Percentiles rank a stretch among this genome's conserved stretches.
These are phyloP conservation scores for cucumber (Cucumis sativus) DNA, from an alignment of 306 rosid genomes.

Conservation along the genomic window DNA sequence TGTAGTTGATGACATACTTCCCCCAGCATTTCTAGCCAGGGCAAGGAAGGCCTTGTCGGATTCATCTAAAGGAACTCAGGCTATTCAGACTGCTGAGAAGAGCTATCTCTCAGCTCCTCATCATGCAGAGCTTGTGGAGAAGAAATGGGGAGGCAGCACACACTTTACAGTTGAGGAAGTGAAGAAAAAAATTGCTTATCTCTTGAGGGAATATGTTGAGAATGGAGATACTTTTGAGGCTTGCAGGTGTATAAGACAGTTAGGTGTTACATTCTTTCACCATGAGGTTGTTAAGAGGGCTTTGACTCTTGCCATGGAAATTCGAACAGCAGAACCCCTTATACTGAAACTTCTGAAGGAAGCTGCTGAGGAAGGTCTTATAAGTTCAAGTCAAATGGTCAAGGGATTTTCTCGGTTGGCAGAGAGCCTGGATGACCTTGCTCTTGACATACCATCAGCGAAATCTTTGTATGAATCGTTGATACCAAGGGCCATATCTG, in stretches of 20 bases:
- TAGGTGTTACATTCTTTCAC: conserved; percentile 91
- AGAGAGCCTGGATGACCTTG: conserved; percentile 94
- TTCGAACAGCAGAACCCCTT: conserved; percentile 44
- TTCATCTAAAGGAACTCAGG: conserved; percentile 83
- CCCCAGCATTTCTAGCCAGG: conserved; percentile 82
- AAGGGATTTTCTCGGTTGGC: conserved; percentile 88
- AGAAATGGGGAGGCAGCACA: conserved; percentile 98
- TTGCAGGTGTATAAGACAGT: conserved; percentile 84
- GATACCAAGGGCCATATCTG: conserved; percentile 65
- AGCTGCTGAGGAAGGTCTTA: conserved; percentile 88
- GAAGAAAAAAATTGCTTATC: conserved; percentile 76
- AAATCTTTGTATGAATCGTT: conserved; percentile 47
- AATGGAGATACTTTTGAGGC: conserved; percentile 79
- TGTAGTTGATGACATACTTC: conserved; percentile 93
- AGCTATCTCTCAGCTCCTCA: conserved; percentile 98
- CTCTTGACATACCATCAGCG: conserved; percentile 92
- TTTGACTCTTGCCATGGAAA: conserved; percentile 81
- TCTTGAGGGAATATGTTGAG: conserved; percentile 70
- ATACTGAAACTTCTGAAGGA: conserved; percentile 71
- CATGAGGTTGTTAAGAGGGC: conserved; percentile 99
- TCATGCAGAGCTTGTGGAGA: conserved; percentile 97
- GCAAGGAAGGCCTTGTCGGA: conserved; percentile 80
- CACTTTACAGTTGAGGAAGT: conserved; percentile 92
- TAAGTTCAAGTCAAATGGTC: conserved; percentile 94
- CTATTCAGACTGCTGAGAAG: conserved; percentile 71